A percentile compares a stretch with the other conserved stretches of the same genome.
These are phyloP conservation scores for Camelina hispida DNA, from an alignment of 345 rosid species.

Conservation along the genomic window DNA sequence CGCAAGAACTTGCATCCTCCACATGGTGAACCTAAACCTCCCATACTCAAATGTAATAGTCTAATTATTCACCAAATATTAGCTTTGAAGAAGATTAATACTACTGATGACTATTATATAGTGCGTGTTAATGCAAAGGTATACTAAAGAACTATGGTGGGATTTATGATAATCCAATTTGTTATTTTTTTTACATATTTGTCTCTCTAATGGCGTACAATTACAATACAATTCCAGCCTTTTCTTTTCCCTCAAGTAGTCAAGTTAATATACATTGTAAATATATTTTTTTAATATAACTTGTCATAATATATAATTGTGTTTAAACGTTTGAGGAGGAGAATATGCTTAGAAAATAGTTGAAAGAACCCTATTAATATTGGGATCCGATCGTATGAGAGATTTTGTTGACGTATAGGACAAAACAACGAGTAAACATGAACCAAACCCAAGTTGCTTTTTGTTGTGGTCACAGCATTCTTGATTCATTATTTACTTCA, in stretches of 20 bases:
- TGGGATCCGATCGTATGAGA: conserved; percentile 34
- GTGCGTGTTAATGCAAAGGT: conserved; percentile 8
- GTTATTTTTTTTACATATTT: conserved; percentile 52
- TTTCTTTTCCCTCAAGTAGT: conserved; percentile 27
- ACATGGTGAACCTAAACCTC: conserved; percentile 88
- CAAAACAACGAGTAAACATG: conserved; percentile 47
- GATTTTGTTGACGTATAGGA: conserved; percentile 43
- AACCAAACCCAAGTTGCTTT: conserved; percentile 44
- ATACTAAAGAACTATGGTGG: conserved; percentile 50
- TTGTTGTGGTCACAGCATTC: conserved; percentile 25
- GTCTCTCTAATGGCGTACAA: conserved; percentile 86
- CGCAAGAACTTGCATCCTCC: conserved; percentile 99
- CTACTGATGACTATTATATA: conserved; percentile 29
- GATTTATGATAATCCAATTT: conserved; percentile 49
- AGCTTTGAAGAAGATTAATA: conserved; percentile 19
- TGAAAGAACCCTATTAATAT: conserved; percentile 27
- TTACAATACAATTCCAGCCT: conserved; percentile 57
- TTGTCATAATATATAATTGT: not conserved
- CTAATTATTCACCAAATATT: not conserved
- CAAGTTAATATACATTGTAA: conserved; percentile 26
- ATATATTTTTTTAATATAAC: not conserved
- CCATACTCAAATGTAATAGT: conserved; percentile 34
- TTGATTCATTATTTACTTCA: not conserved
- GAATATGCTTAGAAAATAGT: conserved; percentile 18
- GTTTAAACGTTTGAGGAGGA: conserved; percentile 16